Evolutionary conservation across 2,329 filamentous ascomycete genomes (phyloP).

Genomic region (Diplodia seriata): DNA sequence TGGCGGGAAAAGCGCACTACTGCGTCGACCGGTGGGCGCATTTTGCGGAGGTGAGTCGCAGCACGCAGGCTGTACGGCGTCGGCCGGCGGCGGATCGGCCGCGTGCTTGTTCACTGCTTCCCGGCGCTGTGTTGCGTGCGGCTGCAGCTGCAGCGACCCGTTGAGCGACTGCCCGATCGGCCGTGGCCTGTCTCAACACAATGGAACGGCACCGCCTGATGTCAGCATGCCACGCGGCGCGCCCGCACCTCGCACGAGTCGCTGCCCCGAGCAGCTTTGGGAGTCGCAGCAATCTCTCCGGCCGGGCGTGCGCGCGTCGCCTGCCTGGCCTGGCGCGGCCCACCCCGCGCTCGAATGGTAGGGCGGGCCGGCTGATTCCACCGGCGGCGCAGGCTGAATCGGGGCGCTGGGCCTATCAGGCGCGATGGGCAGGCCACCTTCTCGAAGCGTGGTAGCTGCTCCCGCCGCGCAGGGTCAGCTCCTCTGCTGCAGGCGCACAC

Average conservation of each 20-base stretch:
- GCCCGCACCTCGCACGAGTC: conserved; percentile 11
- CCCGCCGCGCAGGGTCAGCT: conserved; percentile 4
- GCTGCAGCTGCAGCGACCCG: background rate
- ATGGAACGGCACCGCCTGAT: conserved; percentile 3
- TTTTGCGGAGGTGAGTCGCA: background rate
- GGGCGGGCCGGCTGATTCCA: conserved; percentile 21
- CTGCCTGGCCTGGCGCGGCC: background rate
- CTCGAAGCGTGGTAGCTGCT: conserved; percentile 26
- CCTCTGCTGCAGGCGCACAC: conserved; percentile 18
- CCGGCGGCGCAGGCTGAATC: conserved; percentile 18
- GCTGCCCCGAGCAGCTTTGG: background rate
- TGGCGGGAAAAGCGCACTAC: conserved; percentile 9
- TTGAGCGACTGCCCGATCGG: background rate
- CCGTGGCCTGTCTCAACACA: background rate
- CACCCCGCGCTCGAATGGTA: conserved; percentile 8
- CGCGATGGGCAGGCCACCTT: conserved; percentile 26
- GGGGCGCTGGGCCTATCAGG: conserved; percentile 9
- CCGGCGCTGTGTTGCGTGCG: conserved; percentile 7
- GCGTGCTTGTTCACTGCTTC: background rate
- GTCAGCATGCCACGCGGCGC: conserved; percentile 25
- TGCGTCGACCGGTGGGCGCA: background rate
- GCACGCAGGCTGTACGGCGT: background rate
- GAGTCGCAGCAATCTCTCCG: background rate
- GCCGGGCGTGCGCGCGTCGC: conserved; percentile 2
- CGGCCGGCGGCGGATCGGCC: conserved; percentile 14